Evolutionary conservation across 23 red algal genomes (phyloP), one percentile per base, ranked within the genome.

Genomic region (Gracilaria domingensis): DNA sequence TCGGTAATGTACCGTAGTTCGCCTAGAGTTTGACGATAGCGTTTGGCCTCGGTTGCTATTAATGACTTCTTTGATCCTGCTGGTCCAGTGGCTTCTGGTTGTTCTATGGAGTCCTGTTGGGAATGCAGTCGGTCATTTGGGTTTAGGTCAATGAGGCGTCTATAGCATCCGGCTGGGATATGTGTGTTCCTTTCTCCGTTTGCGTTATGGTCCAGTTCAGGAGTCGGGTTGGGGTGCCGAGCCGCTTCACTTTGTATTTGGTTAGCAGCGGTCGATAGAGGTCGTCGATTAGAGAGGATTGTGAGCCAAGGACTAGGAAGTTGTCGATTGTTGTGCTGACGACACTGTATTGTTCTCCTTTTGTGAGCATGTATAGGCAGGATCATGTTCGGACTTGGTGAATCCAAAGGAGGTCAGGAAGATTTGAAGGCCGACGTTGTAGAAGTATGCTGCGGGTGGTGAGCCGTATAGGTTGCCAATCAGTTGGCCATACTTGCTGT

Each of bases 391-490:
- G 2, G 79, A 57, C 16, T 29, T 48, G 21, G 5, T 61, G 7
- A 61, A 61, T 42, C 30, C 55, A 4, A 59, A 44, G 1, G 47
- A 28, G 1, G 2, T 82, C 16, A 82, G 50, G 55, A 36, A 55
- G 6, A 24, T 61, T n/a, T 54, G 1, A 12, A 82, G 18, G 18
- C 36, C 56, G 49, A 6, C 17, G 50, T n/a, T 55, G 56, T 36
- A 82, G 49, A 30, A 33, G 5, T 82, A 59, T 61, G 49, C 25
- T 28, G 51, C 79, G 1, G 79, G 56, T 36, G 50, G 2, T 59
- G 51, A 42, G 9, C 79, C 79, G 56, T 82, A 82, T 1, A 82
- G 79, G 49, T 82, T 82, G 12, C 53, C 29, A 4, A 24, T 20
- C 1, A 61, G 79, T 2, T 35, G 25, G 18, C 79, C 79, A 23